phyloP scores from a whole-genome alignment of 306 rosid species.

The Lotus japonicus region DNA sequence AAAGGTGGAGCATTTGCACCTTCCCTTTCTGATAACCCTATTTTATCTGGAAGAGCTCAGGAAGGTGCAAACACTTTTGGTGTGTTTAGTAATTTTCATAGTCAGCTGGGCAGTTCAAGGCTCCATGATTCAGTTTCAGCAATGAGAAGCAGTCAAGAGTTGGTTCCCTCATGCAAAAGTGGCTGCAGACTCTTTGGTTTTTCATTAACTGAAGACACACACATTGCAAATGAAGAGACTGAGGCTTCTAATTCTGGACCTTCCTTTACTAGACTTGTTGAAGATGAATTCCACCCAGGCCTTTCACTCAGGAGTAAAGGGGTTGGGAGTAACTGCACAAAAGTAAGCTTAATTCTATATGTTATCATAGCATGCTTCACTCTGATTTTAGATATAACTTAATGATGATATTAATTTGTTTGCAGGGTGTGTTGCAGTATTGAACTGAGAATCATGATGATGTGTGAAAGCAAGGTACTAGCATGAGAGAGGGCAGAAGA shows the following conservation, averaged over 20 bases:
- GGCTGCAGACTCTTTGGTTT: conserved; percentile 94
- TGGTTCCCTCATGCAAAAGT: conserved; percentile 53
- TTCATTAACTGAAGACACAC: conserved; percentile 61
- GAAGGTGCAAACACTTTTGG: conserved; percentile 24
- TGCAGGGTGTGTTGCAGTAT: conserved; percentile 44
- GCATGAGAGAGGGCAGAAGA: conserved; percentile 22
- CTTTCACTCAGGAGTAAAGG: conserved; percentile 43
- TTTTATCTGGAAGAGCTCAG: conserved; percentile 15
- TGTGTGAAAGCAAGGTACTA: background rate
- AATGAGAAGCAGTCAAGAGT: conserved; percentile 40
- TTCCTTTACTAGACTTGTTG: conserved; percentile 39
- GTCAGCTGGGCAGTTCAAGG: conserved; percentile 26
- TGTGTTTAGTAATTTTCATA: background rate
- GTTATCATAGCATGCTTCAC: background rate
- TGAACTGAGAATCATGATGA: conserved; percentile 25
- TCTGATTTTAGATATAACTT: background rate
- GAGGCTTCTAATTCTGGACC: conserved; percentile 38
- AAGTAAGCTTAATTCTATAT: conserved; percentile 56
- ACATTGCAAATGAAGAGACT: conserved; percentile 37
- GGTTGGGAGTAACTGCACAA: conserved; percentile 47
- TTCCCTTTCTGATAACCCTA: conserved; percentile 19
- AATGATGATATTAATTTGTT: background rate
- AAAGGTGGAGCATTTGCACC: conserved; percentile 31
- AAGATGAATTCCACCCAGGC: conserved; percentile 46
- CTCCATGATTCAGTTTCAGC: conserved; percentile 23